Evolutionary conservation across 2,329 filamentous ascomycete species (phyloP), one percentile per base, ranked within the genome.

Genomic region (Onygenales sp.): DNA sequence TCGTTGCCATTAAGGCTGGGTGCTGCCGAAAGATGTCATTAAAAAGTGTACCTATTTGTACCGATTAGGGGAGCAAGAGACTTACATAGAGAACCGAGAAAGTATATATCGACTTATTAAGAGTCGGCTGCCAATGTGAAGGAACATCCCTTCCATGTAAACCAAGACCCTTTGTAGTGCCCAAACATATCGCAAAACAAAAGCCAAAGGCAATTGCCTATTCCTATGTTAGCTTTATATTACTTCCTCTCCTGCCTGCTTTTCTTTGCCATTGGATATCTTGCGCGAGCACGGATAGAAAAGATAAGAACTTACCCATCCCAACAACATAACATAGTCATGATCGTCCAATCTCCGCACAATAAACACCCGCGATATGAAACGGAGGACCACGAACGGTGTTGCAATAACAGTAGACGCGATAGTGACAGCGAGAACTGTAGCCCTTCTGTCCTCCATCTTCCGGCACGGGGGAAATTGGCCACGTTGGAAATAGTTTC

Each of bases 1-100:
- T 96, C 49, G 88, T 89, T 2, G 86, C 84, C 88, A 95, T 94
- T 53, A 95, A 76, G 3, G 88, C 86, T 10, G 90, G 90, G 65
- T 95, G 94, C 84, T 91, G 62, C n/a, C 37, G 47, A 27, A 39
- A 39, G 44, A 47, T 34, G 32, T 21, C 32, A 14, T 34, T 44
- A 31, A 11, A 21, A 39, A 11, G 31, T 21, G n/a, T 17, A 17
- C 17, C 2, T 17, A 0, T 9, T 14, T 31, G 21, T 34, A 47
- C n/a, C 14, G 31, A 32, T 9, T 34, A 56, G 49, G 48, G 9
- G 37, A 51, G 11, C 45, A 49, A 42, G 49, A 32, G 36, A 39
- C 50, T 51, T 34, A 55, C 55, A 32, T 61, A 60, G 27, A 57
- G 55, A 44, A 57, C 42, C 34, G 53, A 56, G 52, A 48, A 17